phyloP scores from a whole-genome alignment of 1,284 basidiomycete genomes.

The Ceratorhiza oryzae-sativae region DNA sequence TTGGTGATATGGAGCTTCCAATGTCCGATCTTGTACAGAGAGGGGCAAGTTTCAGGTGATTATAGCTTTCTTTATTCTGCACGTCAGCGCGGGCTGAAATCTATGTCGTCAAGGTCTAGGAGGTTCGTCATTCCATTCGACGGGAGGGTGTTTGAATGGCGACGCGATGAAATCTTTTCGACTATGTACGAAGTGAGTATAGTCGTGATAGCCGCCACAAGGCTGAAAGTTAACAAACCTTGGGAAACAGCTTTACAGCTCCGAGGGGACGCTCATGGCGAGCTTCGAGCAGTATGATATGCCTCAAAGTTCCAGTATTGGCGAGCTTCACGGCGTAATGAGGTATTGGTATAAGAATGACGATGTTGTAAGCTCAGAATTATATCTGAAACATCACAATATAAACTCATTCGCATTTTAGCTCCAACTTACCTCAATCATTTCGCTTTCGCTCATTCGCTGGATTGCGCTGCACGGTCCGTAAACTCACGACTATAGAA shows the following conservation, averaged over 20 bases:
- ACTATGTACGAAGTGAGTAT: constrained; percentile 28
- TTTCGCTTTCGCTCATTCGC: constrained; percentile 68
- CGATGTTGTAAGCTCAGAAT: constrained; percentile 2
- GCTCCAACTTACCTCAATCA: constrained; percentile 31
- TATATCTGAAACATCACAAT: background rate
- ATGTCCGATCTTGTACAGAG: constrained; percentile 68
- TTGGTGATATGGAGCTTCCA: constrained; percentile 62
- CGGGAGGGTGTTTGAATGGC: constrained; percentile 59
- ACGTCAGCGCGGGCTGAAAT: constrained; percentile 4
- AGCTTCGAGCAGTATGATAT: constrained; percentile 34
- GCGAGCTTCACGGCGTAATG: constrained; percentile 26
- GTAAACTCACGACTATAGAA: constrained; percentile 1
- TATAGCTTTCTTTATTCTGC: background rate
- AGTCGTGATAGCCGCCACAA: background rate
- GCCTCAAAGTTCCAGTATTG: constrained; percentile 28
- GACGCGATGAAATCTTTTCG: constrained; percentile 27
- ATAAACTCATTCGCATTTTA: background rate
- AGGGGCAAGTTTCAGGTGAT: constrained; percentile 60
- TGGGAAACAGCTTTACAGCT: constrained; percentile 9
- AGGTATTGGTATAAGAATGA: constrained; percentile 34
- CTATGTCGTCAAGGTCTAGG: background rate
- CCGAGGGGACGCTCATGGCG: constrained; percentile 21
- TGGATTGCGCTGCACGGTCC: constrained; percentile 59
- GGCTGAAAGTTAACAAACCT: background rate
- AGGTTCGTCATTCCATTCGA: constrained; percentile 41